A percentile compares a stretch with the other conserved stretches of the same genome.
These are phyloP conservation scores for Globisporangium polare DNA, from an alignment of 352 stramenopile species.

Conservation along the genomic window DNA sequence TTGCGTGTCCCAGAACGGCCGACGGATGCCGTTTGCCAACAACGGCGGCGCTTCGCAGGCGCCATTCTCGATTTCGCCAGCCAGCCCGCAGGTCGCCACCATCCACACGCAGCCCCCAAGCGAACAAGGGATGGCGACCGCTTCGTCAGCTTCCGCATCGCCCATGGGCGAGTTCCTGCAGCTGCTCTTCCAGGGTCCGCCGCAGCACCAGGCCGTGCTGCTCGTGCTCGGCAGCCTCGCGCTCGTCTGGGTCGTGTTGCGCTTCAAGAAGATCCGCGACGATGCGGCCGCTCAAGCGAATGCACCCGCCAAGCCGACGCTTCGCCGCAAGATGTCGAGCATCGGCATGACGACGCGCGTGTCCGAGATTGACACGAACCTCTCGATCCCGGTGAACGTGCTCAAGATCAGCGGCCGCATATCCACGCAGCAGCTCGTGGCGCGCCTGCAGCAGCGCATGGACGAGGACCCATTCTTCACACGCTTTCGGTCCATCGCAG, in stretches of 20 bases:
- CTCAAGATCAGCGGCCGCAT: constrained; percentile 51
- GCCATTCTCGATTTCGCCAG: background rate
- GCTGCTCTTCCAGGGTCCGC: constrained; percentile 14
- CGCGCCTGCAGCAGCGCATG: constrained; percentile 49
- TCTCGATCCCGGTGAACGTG: constrained; percentile 71
- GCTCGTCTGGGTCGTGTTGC: constrained; percentile 16
- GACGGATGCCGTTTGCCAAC: background rate
- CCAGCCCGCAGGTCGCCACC: background rate
- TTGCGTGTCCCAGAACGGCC: background rate
- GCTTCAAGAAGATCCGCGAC: constrained; percentile 4
- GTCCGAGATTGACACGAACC: constrained; percentile 69
- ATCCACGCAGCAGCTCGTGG: constrained; percentile 36
- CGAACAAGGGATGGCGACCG: background rate
- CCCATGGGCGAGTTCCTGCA: constrained; percentile 4
- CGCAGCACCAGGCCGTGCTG: constrained; percentile 17
- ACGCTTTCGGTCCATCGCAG: constrained; percentile 65
- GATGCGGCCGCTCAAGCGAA: constrained; percentile 10
- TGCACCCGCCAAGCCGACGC: constrained; percentile 21
- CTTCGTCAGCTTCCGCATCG: background rate
- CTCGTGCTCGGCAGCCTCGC: constrained; percentile 16
- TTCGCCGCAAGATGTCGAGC: constrained; percentile 57
- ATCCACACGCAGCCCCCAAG: background rate
- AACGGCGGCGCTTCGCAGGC: background rate
- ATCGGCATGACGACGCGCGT: constrained; percentile 70
- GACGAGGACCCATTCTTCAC: constrained; percentile 55